These are phyloP conservation scores for Sarocladiaceae sp. DNA, from an alignment of 2,329 filamentous ascomycete genomes.

Conservation along the genomic window DNA sequence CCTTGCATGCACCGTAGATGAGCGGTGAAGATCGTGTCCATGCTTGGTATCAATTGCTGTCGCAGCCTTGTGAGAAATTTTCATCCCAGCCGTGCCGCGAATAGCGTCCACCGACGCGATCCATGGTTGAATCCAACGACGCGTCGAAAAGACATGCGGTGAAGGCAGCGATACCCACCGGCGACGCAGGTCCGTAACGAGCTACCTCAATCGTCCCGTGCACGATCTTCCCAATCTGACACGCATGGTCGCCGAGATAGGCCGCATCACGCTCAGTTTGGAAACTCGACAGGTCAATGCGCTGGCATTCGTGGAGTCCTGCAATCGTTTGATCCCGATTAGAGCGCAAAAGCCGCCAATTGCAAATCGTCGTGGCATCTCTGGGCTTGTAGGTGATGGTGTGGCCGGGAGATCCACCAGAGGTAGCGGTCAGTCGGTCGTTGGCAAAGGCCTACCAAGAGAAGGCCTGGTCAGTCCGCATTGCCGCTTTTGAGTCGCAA, in stretches of 20 bases:
- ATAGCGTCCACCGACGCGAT: background rate
- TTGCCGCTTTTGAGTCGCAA: too few relatives aligned
- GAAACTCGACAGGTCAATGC: background rate
- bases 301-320: background rate
- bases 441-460: background rate
- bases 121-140: background rate
- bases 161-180: too few relatives aligned
- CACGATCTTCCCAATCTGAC: background rate
- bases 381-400: constrained; percentile 1
- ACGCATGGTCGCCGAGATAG: background rate
- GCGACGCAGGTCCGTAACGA: too few relatives aligned
- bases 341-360: background rate
- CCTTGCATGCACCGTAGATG: background rate
- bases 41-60: too few relatives aligned
- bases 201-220: background rate
- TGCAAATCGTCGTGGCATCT: constrained; percentile 3
- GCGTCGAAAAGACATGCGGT: background rate
- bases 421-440: constrained; percentile 5
- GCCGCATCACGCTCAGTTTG: background rate
- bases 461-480: too few relatives aligned
- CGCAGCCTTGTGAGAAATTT: background rate
- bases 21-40: constrained; percentile 2
- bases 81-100: background rate
- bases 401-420: constrained; percentile 2
- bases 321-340: background rate